Evolutionary conservation across 2,329 filamentous ascomycete genomes (phyloP).

Genomic region (Penicillium sp.): DNA sequence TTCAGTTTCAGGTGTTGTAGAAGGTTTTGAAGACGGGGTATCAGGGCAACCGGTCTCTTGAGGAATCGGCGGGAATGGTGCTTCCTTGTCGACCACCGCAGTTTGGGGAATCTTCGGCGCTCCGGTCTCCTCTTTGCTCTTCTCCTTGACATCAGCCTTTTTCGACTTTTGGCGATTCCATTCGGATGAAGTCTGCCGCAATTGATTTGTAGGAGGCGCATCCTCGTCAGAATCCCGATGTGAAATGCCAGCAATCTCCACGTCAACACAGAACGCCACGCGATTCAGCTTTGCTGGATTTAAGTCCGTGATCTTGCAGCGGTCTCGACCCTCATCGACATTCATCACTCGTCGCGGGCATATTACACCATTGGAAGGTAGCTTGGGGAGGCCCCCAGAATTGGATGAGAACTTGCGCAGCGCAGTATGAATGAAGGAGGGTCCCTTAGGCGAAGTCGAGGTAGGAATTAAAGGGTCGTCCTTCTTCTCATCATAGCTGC

Average conservation of each 20-base stretch:
- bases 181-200: constrained; percentile 32
- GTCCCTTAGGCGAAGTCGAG: constrained; percentile 72
- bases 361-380: constrained; percentile 65
- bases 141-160: constrained; percentile 59
- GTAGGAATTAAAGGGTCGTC: constrained; percentile 37
- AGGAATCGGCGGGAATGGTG: background rate
- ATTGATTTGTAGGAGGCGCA: constrained; percentile 40
- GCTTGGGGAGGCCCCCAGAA: constrained; percentile 55
- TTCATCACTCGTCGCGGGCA: constrained; percentile 84
- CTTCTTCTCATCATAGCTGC: constrained; percentile 39
- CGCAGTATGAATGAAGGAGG: constrained; percentile 78
- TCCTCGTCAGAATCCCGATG: constrained; percentile 68
- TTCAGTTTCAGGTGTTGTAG: constrained; percentile 11
- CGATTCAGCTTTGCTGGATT: constrained; percentile 79
- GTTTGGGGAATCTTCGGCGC: constrained; percentile 69
- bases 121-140: constrained; percentile 72
- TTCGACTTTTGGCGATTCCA: constrained; percentile 37
- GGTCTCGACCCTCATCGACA: constrained; percentile 75
- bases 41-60: constrained; percentile 5
- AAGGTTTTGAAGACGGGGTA: constrained; percentile 15
- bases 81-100: constrained; percentile 60
- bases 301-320: constrained; percentile 78
- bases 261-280: constrained; percentile 94
- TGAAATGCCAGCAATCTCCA: constrained; percentile 90
- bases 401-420: constrained; percentile 74